Percentiles rank a stretch among this genome's conserved stretches.
Conservation (phyloP, 2,329 filamentous ascomycete genomes). For the Exophiala oligosperma region DNA sequence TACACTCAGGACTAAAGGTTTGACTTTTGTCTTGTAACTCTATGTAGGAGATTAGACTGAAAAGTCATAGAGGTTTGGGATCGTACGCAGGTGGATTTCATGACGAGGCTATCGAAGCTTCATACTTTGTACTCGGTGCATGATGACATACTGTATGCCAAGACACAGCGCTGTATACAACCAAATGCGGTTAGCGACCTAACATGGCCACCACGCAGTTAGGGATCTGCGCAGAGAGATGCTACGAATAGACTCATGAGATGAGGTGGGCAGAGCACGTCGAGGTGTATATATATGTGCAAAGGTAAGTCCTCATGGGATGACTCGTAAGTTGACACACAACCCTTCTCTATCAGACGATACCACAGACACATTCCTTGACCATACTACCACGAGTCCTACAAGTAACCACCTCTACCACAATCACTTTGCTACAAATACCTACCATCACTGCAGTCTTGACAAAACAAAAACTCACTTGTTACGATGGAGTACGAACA, state of each 20-base stretch:
- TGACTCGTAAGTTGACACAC: neutral
- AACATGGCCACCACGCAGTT: neutral
- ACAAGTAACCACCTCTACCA: neutral
- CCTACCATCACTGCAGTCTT: neutral
- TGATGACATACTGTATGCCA: no score
- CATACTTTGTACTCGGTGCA: no score
- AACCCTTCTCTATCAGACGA: no score
- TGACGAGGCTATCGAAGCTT: no score
- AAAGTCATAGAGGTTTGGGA: no score
- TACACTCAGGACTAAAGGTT: no score
- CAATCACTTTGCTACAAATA: neutral
- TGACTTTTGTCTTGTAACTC: no score
- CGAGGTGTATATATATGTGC: neutral
- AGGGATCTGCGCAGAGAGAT: neutral
- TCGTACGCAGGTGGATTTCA: no score
- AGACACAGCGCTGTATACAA: neutral
- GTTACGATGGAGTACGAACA: neutral
- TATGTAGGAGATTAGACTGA: no score
- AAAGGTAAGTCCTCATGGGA: neutral
- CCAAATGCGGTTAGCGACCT: neutral
- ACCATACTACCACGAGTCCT: neutral
- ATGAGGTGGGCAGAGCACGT: neutral
- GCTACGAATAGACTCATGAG: no score
- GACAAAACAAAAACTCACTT: neutral
- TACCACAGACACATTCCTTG: neutral